Base-by-base conservation (phyloP, 805 yeast genomes). In the Sugiyamaella marilandica region DNA sequence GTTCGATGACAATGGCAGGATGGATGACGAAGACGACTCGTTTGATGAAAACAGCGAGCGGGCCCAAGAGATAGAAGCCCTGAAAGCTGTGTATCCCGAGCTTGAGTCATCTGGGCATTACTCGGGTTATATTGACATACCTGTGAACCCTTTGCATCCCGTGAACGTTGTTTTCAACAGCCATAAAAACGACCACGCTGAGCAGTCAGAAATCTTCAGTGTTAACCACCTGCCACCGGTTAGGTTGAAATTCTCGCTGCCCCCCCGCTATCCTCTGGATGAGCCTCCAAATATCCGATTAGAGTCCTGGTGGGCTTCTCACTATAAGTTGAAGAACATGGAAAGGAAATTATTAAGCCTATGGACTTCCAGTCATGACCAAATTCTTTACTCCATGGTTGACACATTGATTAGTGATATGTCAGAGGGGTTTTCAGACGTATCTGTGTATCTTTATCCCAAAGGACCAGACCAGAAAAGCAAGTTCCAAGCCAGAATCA, bases 71-170 rank as follows among this genome's bases (percentile, higher is more conserved):
- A 29, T 59, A 2, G 52, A 53, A 19, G 53, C 55, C 1, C 41
- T 59, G 34, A 47, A 44, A 26, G 53, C 60, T 3, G 55, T 59
- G n/a, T 59, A 45, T 39, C 62, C 62, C 5, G 60, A 59, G 50
- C 36, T 57, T 3, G 34, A n/a, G 21, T n/a, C 26, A n/a, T 29
- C 16, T 5, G 43, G 45, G 13, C 16, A 19, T 7, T 45, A 19
- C 24, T n/a, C 19, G 5, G 56, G 52, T 0, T 11, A 18, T 2
- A 4, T 55, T 2, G 56, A 57, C 5, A 16, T 57, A 5, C 45
- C 52, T 9, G 58, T 54, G 5, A 29, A 36, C 10, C 50, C 51
- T 5, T 13, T 35, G 2, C 45, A 45, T 5, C 44, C 49, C 5
- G 49, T 55, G 2, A 31, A 47, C n/a, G 43, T 56, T 2, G 24